Evolutionary conservation across 73 alveolate species (phyloP), one percentile per base, ranked within the genome.

Genomic region (Halteria grandinella): DNA sequence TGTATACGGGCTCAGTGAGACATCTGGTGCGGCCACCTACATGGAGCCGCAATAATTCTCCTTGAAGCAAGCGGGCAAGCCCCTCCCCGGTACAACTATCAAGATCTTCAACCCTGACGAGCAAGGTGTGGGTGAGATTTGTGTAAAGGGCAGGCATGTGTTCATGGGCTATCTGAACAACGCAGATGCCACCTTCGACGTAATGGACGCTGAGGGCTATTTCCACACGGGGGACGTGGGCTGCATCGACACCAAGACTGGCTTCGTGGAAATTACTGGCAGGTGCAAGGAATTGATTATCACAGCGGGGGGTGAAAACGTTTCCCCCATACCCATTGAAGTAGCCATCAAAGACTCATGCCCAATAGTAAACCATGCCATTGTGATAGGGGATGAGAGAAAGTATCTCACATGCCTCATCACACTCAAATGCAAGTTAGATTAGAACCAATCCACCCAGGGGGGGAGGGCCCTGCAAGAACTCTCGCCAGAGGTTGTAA

Each of bases 291-390:
- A 89, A 25, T 7, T 89, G 23, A 89, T 89, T 64, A 89, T 89
- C n/a, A 88, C 93, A 0, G 90, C 91, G 18, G 95, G 95, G 34
- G 96, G 96, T n/a, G 93, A 89, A 53, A 89, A 89, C 59, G 81
- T 89, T 6, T 84, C 96, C 10, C 96, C 96, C 4, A 66, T 77
- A 11, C 69, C 69, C 32, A 89, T 89, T 31, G 96, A 89, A 34
- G 86, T 77, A 43, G 39, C 33, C 27, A 33, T 89, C 75, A 89
- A 76, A 36, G 81, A 52, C 23, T 11, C 31, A 12, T 89, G 96
- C 39, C 78, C 79, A 12, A 50, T 80, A 2, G 27, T 69, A 0
- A 48, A 85, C 20, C 3, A 83, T 51, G 76, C 63, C 40, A 76
- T 88, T 70, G 84, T 88, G 55, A 50, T 88, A 36, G 92, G 95